Evolutionary conservation across 1,139 yeast genomes (phyloP).

Genomic region (Magnusiomyces ingens): DNA sequence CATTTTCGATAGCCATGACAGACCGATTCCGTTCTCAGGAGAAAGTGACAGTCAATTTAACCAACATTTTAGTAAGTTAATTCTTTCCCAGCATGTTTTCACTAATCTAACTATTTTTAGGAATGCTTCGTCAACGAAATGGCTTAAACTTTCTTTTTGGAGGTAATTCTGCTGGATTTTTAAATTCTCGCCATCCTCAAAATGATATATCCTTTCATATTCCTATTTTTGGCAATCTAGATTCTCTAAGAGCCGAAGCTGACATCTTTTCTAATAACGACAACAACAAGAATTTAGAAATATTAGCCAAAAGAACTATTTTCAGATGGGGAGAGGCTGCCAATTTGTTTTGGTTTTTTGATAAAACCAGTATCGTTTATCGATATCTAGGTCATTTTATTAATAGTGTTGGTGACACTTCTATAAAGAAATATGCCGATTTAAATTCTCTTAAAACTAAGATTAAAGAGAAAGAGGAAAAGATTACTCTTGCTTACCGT

Average conservation of each 20-base stretch:
- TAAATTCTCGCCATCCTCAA: background rate
- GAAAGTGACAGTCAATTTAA: too few relatives aligned
- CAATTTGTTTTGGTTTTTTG: background rate
- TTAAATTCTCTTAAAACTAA: background rate
- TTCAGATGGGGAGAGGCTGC: background rate
- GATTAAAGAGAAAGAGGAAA: background rate
- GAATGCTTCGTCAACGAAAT: too few relatives aligned
- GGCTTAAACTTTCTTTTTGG: too few relatives aligned
- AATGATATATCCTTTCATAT: background rate
- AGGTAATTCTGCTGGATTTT: too few relatives aligned
- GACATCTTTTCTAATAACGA: conserved; percentile 15
- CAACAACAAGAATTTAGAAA: conserved; percentile 13
- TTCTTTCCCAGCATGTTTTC: too few relatives aligned
- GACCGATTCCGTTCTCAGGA: background rate
- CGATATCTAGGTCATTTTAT: background rate
- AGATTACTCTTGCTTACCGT: background rate
- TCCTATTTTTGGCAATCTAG: background rate
- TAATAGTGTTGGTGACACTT: background rate
- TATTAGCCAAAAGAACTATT: background rate
- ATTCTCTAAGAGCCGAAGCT: conserved; percentile 12
- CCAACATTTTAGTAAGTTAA: too few relatives aligned
- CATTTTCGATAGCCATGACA: conserved; percentile 32
- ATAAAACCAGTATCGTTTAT: background rate
- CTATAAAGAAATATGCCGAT: background rate
- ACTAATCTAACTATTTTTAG: too few relatives aligned